A percentile compares a stretch with the other conserved stretches of the same genome.
Evolutionary conservation across 306 rosid species (phyloP).

Genomic region (Inga leiocalycina): DNA sequence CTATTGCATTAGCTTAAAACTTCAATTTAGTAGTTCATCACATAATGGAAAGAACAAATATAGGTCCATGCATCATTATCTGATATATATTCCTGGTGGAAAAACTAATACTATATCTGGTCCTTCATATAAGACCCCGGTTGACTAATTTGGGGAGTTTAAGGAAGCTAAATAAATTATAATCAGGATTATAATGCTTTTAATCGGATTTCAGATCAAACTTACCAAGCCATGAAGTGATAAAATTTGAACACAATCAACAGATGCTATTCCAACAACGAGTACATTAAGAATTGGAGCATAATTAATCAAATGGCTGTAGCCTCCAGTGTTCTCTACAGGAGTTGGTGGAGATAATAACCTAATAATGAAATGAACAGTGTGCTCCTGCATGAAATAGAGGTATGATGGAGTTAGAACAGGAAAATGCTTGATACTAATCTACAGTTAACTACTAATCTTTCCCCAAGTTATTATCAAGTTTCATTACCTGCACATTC

Average conservation of each 20-base stretch:
- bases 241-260: conserved; percentile 90
- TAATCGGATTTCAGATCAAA: conserved; percentile 10
- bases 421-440: background rate
- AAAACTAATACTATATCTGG: background rate
- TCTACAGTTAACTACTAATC: background rate
- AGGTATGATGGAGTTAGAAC: conserved; percentile 23
- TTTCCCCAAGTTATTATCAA: background rate
- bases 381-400: conserved; percentile 75
- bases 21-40: background rate
- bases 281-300: conserved; percentile 87
- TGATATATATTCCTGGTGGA: background rate
- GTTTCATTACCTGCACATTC: conserved; percentile 83
- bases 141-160: too few species aligned
- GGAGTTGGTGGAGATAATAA: conserved; percentile 83
- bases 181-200: background rate
- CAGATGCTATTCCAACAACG: conserved; percentile 82
- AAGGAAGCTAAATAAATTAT: too few species aligned
- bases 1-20: conserved; percentile 15
- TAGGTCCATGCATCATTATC: background rate
- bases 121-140: too few species aligned
- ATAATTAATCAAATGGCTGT: conserved; percentile 73
- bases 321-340: conserved; percentile 55
- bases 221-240: conserved; percentile 94
- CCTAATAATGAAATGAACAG: conserved; percentile 72
- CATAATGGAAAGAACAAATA: background rate